Evolutionary conservation across 78 protist genomes (phyloP), one percentile per base, ranked within the genome.

Genomic region (Blattamonas nauphoetae): DNA sequence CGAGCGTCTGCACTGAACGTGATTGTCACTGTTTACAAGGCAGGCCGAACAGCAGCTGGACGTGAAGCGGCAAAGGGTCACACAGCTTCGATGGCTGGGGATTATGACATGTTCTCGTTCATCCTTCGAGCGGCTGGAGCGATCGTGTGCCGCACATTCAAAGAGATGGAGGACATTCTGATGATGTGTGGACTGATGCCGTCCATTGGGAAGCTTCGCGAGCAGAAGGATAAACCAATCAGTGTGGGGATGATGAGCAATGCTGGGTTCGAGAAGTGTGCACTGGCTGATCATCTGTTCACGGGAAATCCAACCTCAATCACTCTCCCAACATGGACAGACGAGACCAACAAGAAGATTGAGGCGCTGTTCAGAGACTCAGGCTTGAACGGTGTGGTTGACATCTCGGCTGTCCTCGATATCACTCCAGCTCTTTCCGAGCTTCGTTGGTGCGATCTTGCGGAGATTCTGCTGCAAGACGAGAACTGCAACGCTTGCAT

Each of bases 31-130:
- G 44, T 88, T 5, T 88, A 88, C 87, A 88, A 81, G 41, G 45
- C 90, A 44, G 90, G 90, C 2, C 46, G 90, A 32, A 41, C 86
- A 43, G 64, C 63, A 1, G 42, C 45, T 1, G 90, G 90, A 4
- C 78, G 35, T 29, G 90, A 84, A 2, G 90, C 90, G 36, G 87
- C 87, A 11, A 3, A 81, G 44, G 87, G 87, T 44, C 90, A 88
- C 79, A 88, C 90, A 0, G 90, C 90, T 5, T 88, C 90, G 2
- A 88, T 88, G 87, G 90, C 90, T 1, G 90, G 90, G 5, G 90
- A 88, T 78, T 88, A 88, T 44, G 2, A 81, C 71, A 88, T 88
- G 90, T 45, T 88, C 81, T 43, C 35, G 32, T 3, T 33, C 38
- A 35, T 88, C 63, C 3, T 88, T 29, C 35, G 0, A 6, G 0